Evolutionary conservation across 148 eudicot species (phyloP), one percentile per base, ranked within the genome.

Genomic region (Suaeda aralocaspica): DNA sequence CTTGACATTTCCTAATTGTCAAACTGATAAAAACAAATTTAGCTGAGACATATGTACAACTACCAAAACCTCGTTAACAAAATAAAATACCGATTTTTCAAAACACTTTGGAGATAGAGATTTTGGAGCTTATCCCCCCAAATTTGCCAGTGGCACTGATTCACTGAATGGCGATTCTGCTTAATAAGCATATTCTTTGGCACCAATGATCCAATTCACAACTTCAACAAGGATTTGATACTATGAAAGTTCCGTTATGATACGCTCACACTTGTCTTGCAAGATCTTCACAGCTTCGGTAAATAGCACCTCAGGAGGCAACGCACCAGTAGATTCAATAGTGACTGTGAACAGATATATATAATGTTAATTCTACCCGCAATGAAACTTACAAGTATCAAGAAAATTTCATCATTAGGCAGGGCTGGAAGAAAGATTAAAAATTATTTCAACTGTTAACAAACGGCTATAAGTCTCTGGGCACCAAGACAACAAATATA

Each of bases 261-360:
- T 82, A 24, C 90, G 81, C 72, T 72, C 88, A 62, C 95, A 93
- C 77, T 93, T 93, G 65, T 85, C 96, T 86, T 88, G 92, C 85
- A 90, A 79, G 42, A 93, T 87, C 87, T 90, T 85, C 70, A 88
- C 89, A 74, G 96, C 98, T 85, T 93, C 96, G 0, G 89, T 88
- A 77, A 93, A 90, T 51, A 93, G 91, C 67, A 76, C 87, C 74
- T 93, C 95, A 9, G 98, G 98, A 42, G 98, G 84, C 67, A 93
- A 80, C 67, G 96, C 92, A 81, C 96, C 98, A 15, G 96, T 88
- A 44, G 98, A 87, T 71, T 93, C 98, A 39, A 93, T 87, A 10
- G 90, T 87, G 75, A 93, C 98, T 93, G 60, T 33, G 39, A 59
- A 51, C 25, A 64, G n/a, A 67, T 1, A 30, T 52, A 30, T 19